Evolutionary conservation across 2,329 filamentous ascomycete genomes (phyloP).

Genomic region (Fonsecaea pugnacius): DNA sequence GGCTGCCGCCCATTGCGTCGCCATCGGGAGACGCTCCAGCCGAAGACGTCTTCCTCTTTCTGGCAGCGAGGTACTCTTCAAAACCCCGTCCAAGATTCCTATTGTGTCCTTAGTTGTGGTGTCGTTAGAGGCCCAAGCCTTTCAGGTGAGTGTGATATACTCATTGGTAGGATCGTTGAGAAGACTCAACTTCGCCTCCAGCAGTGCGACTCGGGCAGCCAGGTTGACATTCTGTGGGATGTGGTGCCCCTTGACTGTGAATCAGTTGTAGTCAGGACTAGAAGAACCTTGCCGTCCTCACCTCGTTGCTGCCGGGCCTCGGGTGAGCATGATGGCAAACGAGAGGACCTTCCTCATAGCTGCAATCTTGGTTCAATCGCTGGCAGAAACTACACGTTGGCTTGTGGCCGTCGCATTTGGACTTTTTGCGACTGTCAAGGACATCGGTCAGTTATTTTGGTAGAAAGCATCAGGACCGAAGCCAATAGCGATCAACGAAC

Average conservation of each 20-base stretch:
- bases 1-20: neutral
- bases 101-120: neutral
- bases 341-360: slow-evolving; percentile 34
- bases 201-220: slow-evolving; percentile 21
- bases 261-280: too few relatives aligned
- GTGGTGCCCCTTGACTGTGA: too few relatives aligned
- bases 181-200: slow-evolving; percentile 27
- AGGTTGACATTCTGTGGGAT: slow-evolving; percentile 21
- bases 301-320: neutral
- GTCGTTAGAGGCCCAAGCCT: too few relatives aligned
- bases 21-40: neutral
- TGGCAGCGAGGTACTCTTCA: neutral
- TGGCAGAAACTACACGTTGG: slow-evolving; percentile 69
- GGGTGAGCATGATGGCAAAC: slow-evolving; percentile 16
- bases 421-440: slow-evolving; percentile 88
- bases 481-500: too few relatives aligned
- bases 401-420: slow-evolving; percentile 95
- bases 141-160: too few relatives aligned
- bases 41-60: slow-evolving; percentile 1
- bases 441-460: too few relatives aligned
- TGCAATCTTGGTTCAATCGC: slow-evolving; percentile 37
- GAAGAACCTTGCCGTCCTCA: too few relatives aligned
- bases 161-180: slow-evolving; percentile 17
- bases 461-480: too few relatives aligned
- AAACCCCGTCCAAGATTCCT: neutral